Percentiles rank a stretch among this genome's conserved stretches.
Conservation (phyloP, 2,329 filamentous ascomycete species). For the Colletotrichum graminicola region DNA sequence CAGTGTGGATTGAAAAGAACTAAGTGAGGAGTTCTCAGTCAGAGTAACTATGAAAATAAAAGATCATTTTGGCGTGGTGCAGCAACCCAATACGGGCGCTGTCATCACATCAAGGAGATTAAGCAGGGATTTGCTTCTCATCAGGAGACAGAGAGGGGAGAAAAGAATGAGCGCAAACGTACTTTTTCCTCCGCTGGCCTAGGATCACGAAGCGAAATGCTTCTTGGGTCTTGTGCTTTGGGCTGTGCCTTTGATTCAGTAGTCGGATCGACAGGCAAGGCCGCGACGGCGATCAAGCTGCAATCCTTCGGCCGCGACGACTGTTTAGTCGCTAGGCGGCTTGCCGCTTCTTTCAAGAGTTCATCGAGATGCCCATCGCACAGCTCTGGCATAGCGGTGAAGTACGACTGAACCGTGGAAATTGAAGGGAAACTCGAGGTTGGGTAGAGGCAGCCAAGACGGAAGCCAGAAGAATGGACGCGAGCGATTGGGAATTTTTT, state of each 20-base stretch:
- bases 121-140: constrained; percentile 54
- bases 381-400: constrained; percentile 42
- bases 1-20: not conserved
- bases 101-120: constrained; percentile 45
- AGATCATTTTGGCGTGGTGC: constrained; percentile 69
- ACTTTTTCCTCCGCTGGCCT: constrained; percentile 34
- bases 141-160: constrained; percentile 47
- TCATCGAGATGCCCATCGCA: constrained; percentile 41
- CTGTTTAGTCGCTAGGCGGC: constrained; percentile 36
- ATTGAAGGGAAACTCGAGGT: not conserved
- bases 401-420: constrained; percentile 21
- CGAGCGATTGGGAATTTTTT: constrained; percentile 17
- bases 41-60: constrained; percentile 80
- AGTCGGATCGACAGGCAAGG: constrained; percentile 14
- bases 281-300: constrained; percentile 32
- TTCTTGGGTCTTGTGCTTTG: constrained; percentile 24
- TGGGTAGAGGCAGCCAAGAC: not conserved
- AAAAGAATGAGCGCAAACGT: not conserved
- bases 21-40: constrained; percentile 54
- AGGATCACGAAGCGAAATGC: constrained; percentile 37
- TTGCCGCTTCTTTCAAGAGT: constrained; percentile 41
- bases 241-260: constrained; percentile 15
- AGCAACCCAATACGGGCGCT: constrained; percentile 57
- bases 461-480: not conserved
- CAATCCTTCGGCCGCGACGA: constrained; percentile 25